Percentiles rank a stretch among this genome's conserved stretches.
phyloP scores from a whole-genome alignment of 106 monocot species.

The Cymbidium sinense region DNA sequence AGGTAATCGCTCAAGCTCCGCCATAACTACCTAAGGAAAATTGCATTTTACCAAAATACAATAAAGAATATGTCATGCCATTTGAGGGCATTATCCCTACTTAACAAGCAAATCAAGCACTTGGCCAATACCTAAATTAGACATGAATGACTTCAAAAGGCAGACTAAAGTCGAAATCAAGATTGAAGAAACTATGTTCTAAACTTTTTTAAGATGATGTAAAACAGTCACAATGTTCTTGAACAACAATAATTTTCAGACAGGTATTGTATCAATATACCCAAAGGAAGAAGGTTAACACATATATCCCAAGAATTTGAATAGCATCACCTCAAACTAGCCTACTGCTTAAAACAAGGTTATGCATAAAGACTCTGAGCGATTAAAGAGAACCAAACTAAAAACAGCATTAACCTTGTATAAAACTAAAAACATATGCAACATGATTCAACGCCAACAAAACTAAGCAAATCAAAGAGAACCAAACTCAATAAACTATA shows the following conservation, averaged over 20 bases:
- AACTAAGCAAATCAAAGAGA: background rate
- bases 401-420: background rate
- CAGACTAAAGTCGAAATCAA: background rate
- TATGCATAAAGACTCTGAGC: background rate
- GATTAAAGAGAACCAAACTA: background rate
- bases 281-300: background rate
- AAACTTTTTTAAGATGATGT: background rate
- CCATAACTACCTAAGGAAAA: no score
- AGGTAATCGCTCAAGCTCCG: no score
- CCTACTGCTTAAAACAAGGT: background rate
- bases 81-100: no score
- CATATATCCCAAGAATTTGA: background rate
- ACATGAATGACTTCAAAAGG: no score
- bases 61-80: no score
- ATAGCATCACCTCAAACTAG: background rate
- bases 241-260: no score
- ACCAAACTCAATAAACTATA: background rate
- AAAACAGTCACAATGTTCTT: no score
- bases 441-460: background rate
- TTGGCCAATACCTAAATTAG: no score
- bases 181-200: background rate
- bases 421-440: conserved; percentile 1
- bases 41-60: no score
- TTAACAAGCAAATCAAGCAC: no score
- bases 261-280: background rate